Evolutionary conservation across 139 green algal species (phyloP), one percentile per base, ranked within the genome.

Genomic region (Coelastrella sp.): DNA sequence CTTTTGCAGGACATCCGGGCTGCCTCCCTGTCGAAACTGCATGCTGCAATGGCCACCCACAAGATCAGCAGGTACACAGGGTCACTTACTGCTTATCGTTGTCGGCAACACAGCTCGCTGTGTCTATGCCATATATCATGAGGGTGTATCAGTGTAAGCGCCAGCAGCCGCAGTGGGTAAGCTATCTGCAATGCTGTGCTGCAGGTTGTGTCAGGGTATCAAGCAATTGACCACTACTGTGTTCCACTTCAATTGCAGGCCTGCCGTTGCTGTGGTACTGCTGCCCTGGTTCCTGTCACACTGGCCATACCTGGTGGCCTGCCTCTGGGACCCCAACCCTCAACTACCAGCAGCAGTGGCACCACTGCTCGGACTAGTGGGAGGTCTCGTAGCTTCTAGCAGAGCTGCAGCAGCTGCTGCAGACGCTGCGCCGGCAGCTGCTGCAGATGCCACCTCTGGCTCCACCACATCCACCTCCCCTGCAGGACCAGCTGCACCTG

Each of bases 281-380:
- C 83, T 88, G 54, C 83, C 83, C 20, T 80, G 66, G 83, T 88
- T 88, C 54, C 68, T 88, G 7, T 54, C 83, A 5, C 58, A 22
- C 47, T 88, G 83, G 83, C 83, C 83, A 5, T 54, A 80, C 19
- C 83, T 88, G 6, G 68, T 88, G 19, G 68, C 47, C 47, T 80
- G 66, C 20, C 11, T 88, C 5, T 88, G 83, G 83, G 83, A 88
- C 83, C 16, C 47, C 66, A 73, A 66, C 83, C 68, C 83, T 16
- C 83, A 88, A 57, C 66, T 88, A 3, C 66, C 83, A n/a, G 68
- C 68, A 68, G 83, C 83, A 80, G 83, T 58, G 3, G 83, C 83
- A 22, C 83, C 83, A 10, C 83, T 88, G 54, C 54, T 88, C 19
- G 83, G 83, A 7, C 23, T 88, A 8, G 83, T 88, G 3, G 83